A percentile compares a stretch with the other conserved stretches of the same genome.
These are phyloP conservation scores for Daphne laureola DNA, from an alignment of 441 rosid genomes.

Conservation along the genomic window DNA sequence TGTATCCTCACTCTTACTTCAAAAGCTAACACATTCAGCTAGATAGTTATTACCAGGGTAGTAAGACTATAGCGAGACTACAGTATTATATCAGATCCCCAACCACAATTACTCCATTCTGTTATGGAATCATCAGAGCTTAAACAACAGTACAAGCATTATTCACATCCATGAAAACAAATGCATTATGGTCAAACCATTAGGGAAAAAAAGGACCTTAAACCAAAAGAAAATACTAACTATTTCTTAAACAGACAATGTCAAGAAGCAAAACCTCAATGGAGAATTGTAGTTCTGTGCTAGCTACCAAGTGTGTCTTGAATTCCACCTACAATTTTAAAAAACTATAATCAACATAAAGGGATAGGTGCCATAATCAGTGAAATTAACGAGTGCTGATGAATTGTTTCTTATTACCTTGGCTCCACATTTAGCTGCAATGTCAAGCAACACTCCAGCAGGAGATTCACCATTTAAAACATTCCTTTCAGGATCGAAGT, in stretches of 20 bases:
- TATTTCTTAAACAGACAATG: conserved; percentile 5
- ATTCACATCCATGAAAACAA: no score
- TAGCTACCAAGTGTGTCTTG: conserved; percentile 53
- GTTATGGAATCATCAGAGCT: no score
- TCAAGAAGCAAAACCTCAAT: conserved; percentile 54
- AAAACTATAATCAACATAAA: conserved; percentile 9
- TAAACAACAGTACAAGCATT: no score
- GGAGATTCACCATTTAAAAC: conserved; percentile 55
- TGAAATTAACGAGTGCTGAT: not conserved
- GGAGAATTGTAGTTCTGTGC: conserved; percentile 69
- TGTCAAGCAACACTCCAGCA: conserved; percentile 54
- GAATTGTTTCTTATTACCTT: conserved; percentile 43
- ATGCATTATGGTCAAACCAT: no score
- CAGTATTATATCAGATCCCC: no score
- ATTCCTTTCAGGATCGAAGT: conserved; percentile 51
- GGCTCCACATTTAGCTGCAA: conserved; percentile 80
- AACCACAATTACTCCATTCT: no score
- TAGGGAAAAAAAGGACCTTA: not conserved
- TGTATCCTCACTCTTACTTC: no score
- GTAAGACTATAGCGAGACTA: no score
- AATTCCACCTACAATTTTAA: conserved; percentile 68
- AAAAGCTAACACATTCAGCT: no score
- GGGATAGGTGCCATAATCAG: not conserved
- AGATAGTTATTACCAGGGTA: no score
- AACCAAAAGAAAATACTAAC: not conserved